Evolutionary conservation across 176 grass and related monocot species (phyloP).

Genomic region (Triticum urartu): DNA sequence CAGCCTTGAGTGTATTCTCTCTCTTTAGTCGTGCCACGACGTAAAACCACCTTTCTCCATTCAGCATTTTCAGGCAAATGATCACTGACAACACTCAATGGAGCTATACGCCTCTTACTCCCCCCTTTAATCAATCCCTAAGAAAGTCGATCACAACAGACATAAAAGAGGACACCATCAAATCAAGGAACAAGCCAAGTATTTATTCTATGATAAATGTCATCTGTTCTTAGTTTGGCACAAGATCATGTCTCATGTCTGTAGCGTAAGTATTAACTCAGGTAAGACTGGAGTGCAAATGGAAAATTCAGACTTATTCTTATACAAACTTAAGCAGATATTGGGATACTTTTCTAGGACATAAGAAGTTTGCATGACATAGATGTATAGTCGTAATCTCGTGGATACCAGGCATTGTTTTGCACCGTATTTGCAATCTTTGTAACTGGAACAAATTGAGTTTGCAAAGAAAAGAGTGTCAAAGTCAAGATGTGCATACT

Average conservation of each 20-base stretch:
- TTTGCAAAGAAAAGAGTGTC: slow-evolving; percentile 11
- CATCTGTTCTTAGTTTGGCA: slow-evolving; percentile 1
- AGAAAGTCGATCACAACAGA: slow-evolving; percentile 8
- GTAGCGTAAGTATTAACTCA: neutral
- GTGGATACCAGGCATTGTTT: slow-evolving; percentile 14
- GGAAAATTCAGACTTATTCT: slow-evolving; percentile 1
- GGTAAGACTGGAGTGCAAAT: neutral
- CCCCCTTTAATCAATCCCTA: slow-evolving; percentile 93
- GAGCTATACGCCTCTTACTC: slow-evolving; percentile 68
- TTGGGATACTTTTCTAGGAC: neutral
- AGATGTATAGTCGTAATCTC: slow-evolving; percentile 22
- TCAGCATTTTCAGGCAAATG: slow-evolving; percentile 89
- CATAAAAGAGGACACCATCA: neutral
- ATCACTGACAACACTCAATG: slow-evolving; percentile 59
- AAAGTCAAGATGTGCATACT: slow-evolving; percentile 43
- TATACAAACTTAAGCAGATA: neutral
- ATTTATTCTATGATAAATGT: slow-evolving; percentile 8
- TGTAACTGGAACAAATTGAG: neutral
- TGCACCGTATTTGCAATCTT: neutral
- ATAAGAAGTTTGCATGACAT: neutral
- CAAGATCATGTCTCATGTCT: neutral
- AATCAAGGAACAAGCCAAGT: slow-evolving; percentile 11
- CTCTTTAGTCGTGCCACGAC: slow-evolving; percentile 52
- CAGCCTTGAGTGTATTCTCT: slow-evolving; percentile 77
- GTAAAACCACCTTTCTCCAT: slow-evolving; percentile 76